Evolutionary conservation across 805 yeast genomes (phyloP).

Genomic region (Pichia heedii): DNA sequence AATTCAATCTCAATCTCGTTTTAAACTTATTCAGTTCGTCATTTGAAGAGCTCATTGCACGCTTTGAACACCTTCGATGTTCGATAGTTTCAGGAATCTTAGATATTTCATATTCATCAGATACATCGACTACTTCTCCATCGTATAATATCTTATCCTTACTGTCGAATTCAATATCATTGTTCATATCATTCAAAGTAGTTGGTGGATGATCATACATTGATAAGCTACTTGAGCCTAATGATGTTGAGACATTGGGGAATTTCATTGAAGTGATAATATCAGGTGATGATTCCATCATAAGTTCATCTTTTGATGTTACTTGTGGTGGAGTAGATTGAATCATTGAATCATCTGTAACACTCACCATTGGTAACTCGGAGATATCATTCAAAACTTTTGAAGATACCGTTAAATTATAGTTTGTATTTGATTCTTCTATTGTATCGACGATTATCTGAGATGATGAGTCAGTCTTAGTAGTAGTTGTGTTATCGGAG

Average conservation of each 20-base stretch:
- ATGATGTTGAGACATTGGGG: neutral
- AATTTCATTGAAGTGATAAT: neutral
- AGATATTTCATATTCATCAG: neutral
- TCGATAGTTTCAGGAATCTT: neutral
- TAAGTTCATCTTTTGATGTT: neutral
- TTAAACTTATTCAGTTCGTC: constrained; percentile 23
- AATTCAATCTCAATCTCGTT: constrained; percentile 10
- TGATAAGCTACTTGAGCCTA: neutral
- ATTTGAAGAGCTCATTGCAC: constrained; percentile 23
- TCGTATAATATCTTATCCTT: neutral
- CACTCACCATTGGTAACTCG: too few relatives aligned
- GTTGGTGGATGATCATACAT: neutral
- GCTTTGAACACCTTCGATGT: constrained; percentile 16
- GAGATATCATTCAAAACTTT: too few relatives aligned
- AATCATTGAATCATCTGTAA: too few relatives aligned
- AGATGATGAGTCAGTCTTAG: too few relatives aligned
- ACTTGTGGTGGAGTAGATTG: too few relatives aligned
- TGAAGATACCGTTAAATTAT: too few relatives aligned
- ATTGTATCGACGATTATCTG: too few relatives aligned
- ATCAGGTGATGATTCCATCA: neutral
- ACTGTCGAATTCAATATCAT: too few relatives aligned
- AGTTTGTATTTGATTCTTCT: too few relatives aligned
- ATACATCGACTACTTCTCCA: neutral
- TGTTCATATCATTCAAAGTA: too few relatives aligned
- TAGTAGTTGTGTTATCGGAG: too few relatives aligned